These are phyloP conservation scores for Boletellus sp. DNA, from an alignment of 1,284 basidiomycete species.

Conservation along the genomic window DNA sequence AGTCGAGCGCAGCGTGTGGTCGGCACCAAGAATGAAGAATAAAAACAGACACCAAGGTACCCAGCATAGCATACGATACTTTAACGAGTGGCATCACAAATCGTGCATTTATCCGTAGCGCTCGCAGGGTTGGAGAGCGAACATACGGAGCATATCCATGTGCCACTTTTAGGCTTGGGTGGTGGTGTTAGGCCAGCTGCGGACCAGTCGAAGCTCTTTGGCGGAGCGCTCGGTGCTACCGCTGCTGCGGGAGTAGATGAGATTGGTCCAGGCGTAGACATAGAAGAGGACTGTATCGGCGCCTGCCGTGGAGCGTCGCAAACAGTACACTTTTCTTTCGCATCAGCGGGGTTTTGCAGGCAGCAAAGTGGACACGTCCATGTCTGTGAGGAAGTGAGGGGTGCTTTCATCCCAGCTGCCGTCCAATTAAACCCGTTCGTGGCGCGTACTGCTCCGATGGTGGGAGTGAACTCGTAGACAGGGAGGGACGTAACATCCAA, in stretches of 20 bases:
- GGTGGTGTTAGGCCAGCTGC: conserved; percentile 48
- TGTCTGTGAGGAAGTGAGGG: conserved; percentile 17
- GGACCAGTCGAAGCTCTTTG: conserved; percentile 48
- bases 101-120: conserved; percentile 36
- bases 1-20: too few species aligned
- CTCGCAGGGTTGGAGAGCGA: conserved; percentile 37
- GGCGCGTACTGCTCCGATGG: conserved; percentile 22
- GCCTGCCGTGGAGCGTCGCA: conserved; percentile 44
- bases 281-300: conserved; percentile 10
- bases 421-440: conserved; percentile 41
- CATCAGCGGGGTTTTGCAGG: conserved; percentile 43
- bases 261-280: background rate
- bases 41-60: conserved; percentile 12
- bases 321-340: conserved; percentile 46
- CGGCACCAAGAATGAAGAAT: conserved; percentile 13
- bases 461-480: conserved; percentile 40
- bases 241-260: background rate
- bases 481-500: conserved; percentile 37
- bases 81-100: conserved; percentile 40
- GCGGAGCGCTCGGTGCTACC: conserved; percentile 11
- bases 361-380: conserved; percentile 50
- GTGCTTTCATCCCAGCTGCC: conserved; percentile 39
- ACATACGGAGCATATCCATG: conserved; percentile 46
- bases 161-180: conserved; percentile 24
- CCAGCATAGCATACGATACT: conserved; percentile 10